Evolutionary conservation across 768 basidiomycete genomes (phyloP), one percentile per base, ranked within the genome.

Genomic region (Calvatia gigantea): DNA sequence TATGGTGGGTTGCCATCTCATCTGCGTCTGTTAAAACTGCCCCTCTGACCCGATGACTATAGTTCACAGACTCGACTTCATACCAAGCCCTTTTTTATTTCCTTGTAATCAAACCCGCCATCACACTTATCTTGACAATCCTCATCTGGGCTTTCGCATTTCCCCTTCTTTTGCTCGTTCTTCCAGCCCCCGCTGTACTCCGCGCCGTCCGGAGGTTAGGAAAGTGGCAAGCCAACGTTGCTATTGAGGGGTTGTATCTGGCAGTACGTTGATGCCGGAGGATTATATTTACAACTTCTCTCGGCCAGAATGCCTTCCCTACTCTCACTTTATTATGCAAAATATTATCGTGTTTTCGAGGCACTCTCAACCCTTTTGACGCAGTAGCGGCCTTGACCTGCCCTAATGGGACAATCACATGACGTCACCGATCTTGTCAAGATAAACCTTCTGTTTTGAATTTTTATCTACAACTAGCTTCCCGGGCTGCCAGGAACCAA

Each of bases 41-140:
- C 42, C 17, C 9, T 35, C 21, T 37, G 39, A 42, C 31, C 14
- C 49, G 60, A 53, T 48, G 23, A 7, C 4, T 43, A 17, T 60
- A 91, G 89, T 92, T 92, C 69, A 85, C 86, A 38, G 90, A 92
- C 63, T 73, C 86, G 35, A 89, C 86, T 4, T 88, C 90, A 15
- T 92, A 90, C 68, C 88, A 89, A 72, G 86, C 91, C 0, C 77
- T 93, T 2, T 92, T 93, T 75, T 92, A 93, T 67, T 93, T 93
- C 71, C 79, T 93, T 58, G 87, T 92, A 47, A 84, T 93, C 74
- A 93, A 93, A 67, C 89, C 91, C 2, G 77, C 82, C 28, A 87
- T 92, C 67, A 90, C 89, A 1, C 69, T 93, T 25, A 71, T 87
- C 15, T 72, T 91, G 32, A 78, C 81, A 4, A 66, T 89, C 12